Percentiles rank a stretch among this genome's conserved stretches.
phyloP scores from a whole-genome alignment of 441 rosid species.

The Melastoma candidum region DNA sequence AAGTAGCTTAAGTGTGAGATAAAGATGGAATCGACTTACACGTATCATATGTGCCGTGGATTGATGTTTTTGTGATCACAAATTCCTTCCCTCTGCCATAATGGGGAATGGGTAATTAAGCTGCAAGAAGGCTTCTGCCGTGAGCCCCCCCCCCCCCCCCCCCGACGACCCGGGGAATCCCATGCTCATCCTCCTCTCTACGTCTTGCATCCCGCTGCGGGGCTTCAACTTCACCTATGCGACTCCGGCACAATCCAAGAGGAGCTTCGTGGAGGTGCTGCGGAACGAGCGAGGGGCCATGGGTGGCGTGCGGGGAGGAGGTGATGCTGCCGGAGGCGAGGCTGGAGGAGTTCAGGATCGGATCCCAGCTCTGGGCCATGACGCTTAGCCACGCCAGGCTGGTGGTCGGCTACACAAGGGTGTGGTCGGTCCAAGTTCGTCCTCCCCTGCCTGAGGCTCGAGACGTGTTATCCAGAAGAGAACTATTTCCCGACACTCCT shows the following conservation, averaged over 20 bases:
- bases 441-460: conserved; percentile 32
- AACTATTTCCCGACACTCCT: conserved; percentile 70
- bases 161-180: conserved; percentile 40
- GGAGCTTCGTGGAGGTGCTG: conserved; percentile 63
- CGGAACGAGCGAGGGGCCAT: conserved; percentile 35
- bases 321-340: conserved; percentile 66
- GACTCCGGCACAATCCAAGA: conserved; percentile 23
- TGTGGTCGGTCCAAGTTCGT: conserved; percentile 38
- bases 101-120: conserved; percentile 5
- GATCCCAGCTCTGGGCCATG: conserved; percentile 79
- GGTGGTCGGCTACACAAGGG: conserved; percentile 36
- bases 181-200: conserved; percentile 59
- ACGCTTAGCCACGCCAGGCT: conserved; percentile 55
- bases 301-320: conserved; percentile 61
- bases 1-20: too few species aligned
- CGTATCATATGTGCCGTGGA: too few species aligned
- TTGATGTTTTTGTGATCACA: conserved; percentile 50
- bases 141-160: conserved; percentile 25
- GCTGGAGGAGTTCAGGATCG: conserved; percentile 58
- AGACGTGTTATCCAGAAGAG: conserved; percentile 61
- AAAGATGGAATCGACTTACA: too few species aligned
- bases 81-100: conserved; percentile 11
- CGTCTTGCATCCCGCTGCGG: conserved; percentile 57
- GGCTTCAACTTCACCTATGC: conserved; percentile 48
- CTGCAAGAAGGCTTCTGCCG: conserved; percentile 56